Evolutionary conservation across 805 yeast genomes (phyloP), one percentile per base, ranked within the genome.

Genomic region (Candida caryicola): DNA sequence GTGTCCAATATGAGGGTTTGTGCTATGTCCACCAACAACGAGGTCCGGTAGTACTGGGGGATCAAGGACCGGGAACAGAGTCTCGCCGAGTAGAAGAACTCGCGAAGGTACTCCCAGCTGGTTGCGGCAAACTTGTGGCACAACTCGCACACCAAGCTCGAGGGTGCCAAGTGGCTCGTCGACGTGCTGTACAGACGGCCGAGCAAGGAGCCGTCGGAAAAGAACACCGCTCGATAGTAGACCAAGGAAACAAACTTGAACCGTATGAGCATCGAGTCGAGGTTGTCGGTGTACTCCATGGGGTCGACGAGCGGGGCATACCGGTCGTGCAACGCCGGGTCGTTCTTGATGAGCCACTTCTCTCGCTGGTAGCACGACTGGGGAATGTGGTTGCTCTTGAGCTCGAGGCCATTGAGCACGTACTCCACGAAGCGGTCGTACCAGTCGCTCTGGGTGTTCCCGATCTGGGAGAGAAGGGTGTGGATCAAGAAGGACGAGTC

Each of bases 361-460:
- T 66, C 71, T 17, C 61, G 41, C 7, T 41, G 37, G 36, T 52
- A 64, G 32, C 58, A 57, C 0, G 62, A 50, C n/a, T 32, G 29
- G 0, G 62, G 60, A n/a, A 34, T 31, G 17, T 42, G 40, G 16
- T 39, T 34, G 25, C 44, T 41, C 10, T 39, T 43, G 4, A 40
- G 17, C 1, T 47, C 46, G 9, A 65, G 43, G 1, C 71, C 71
- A 26, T 54, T 52, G 36, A 66, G 59, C 0, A 50, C 35, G 29
- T 34, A 53, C 31, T 60, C 66, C 7, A 55, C 54, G 6, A 54
- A 49, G 7, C 65, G 41, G 34, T 66, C 71, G 38, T 52, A 55
- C 63, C 63, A 56, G 40, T 57, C 53, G 4, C 23, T 31, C 15
- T 44, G 44, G 9, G 40, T 44, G 5, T 49, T 33, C 4, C 57